Conservation (phyloP, 805 yeast genomes). For the Ogataea paradorogensis region DNA sequence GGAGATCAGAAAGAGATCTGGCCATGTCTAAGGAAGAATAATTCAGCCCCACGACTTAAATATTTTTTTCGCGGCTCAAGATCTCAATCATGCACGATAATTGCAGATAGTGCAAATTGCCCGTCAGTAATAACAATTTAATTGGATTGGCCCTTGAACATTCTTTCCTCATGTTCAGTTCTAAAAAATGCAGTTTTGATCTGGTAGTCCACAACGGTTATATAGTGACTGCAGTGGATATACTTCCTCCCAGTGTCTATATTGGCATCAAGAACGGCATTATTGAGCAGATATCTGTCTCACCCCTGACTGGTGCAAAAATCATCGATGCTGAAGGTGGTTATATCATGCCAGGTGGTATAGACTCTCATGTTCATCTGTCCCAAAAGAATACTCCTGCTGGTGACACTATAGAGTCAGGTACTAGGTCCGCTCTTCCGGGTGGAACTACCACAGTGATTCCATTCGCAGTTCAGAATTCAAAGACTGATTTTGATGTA, state of each 20-base stretch:
- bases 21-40: neutral
- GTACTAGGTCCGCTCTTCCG: slow-evolving; percentile 44
- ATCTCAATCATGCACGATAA: neutral
- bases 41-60: neutral
- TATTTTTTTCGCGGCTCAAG: neutral
- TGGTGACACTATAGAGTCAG: slow-evolving; percentile 44
- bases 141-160: no score
- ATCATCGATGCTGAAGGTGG: slow-evolving; percentile 45
- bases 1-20: slow-evolving; percentile 1
- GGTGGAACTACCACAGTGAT: slow-evolving; percentile 52
- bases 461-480: slow-evolving; percentile 44
- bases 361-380: slow-evolving; percentile 49
- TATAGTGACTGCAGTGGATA: slow-evolving; percentile 32
- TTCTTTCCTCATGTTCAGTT: neutral
- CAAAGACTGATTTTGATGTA: slow-evolving; percentile 27
- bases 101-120: neutral
- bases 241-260: slow-evolving; percentile 33
- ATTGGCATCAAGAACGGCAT: slow-evolving; percentile 36
- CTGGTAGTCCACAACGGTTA: slow-evolving; percentile 33
- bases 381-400: slow-evolving; percentile 41
- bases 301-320: slow-evolving; percentile 18
- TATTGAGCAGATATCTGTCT: slow-evolving; percentile 17
- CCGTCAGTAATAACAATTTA: neutral
- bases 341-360: slow-evolving; percentile 49
- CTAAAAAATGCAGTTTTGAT: slow-evolving; percentile 10